Base-by-base conservation (phyloP, 148 eudicot genomes). In the Chenopodium quinoa region DNA sequence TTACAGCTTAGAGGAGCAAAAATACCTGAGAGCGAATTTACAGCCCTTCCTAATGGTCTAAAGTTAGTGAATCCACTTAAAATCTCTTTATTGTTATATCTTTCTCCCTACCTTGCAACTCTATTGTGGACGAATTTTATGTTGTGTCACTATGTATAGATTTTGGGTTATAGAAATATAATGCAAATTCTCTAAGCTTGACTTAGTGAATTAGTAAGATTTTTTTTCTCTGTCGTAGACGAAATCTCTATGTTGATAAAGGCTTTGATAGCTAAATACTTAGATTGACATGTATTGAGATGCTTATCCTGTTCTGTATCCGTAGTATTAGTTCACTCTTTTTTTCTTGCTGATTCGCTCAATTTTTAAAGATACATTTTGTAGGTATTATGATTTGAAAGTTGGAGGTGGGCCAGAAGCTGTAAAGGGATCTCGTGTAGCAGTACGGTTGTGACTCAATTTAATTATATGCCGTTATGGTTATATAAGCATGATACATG, bases 401-500 rank as follows among this genome's bases (percentile, higher is more conserved):
- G 97, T 95, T 58, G 98, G 98, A 82, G 67, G 69, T 80, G 98
- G 98, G 54, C 22, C 89, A 71, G 81, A 90, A 87, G 98, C 97
- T 81, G 93, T 91, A 82, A 93, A 95, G 90, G 98, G 98, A 84
- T 93, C 98, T 86, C 96, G 98, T 79, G 98, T 93, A 83, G 98
- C 98, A 88, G 98, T 93, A 95, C 79, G 93, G 87, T 86, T 91
- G 92, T 92, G 83, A 82, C 85, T 78, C 81, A 84, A 82, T 86
- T 86, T 12, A 71, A 73, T 75, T 84, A 82, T 54, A 9, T 81
- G 60, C 23, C 37, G 67, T 2, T 47, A 25, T 83, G 31, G 32
- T 60, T 71, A 70, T 66, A 9, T 7, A 56, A 75, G 79, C 82
- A 31, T 62, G 31, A 32, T 82, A n/a, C 34, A 16, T 68, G 19